Conservation (phyloP, 495 filamentous ascomycete genomes). For the Pseudevernia furfuracea region DNA sequence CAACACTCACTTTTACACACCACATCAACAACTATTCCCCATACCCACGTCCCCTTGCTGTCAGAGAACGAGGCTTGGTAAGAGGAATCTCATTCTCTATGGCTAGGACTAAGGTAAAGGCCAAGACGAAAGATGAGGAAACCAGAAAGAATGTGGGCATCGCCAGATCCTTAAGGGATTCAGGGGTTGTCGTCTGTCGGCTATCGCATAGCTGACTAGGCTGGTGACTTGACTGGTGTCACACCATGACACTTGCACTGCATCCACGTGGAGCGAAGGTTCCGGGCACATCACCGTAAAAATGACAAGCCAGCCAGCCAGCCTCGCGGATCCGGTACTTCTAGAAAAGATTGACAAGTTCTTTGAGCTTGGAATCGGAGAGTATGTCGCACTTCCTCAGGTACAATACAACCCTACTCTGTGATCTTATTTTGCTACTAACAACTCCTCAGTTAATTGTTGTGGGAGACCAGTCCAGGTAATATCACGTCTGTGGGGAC, state of each 20-base stretch:
- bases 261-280: neutral
- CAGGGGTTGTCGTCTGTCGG: too few relatives aligned
- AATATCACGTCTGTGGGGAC: neutral
- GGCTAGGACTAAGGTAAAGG: too few relatives aligned
- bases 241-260: too few relatives aligned
- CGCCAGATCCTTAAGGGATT: too few relatives aligned
- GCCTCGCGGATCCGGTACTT: conserved; percentile 31
- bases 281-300: neutral
- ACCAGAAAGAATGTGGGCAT: too few relatives aligned
- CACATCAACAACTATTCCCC: neutral
- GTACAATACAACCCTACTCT: neutral
- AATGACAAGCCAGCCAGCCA: neutral
- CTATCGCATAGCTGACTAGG: too few relatives aligned
- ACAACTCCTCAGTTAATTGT: conserved; percentile 31
- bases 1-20: conserved; percentile 1
- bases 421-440: neutral
- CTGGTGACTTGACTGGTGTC: too few relatives aligned
- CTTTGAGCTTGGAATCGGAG: conserved; percentile 36
- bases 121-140: too few relatives aligned
- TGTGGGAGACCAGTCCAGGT: conserved; percentile 37
- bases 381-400: conserved; percentile 35
- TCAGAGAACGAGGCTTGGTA: too few relatives aligned
- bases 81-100: too few relatives aligned
- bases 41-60: neutral
- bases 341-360: conserved; percentile 41